Evolutionary conservation across 2,329 filamentous ascomycete species (phyloP), one percentile per base, ranked within the genome.

Genomic region (Endothia cerciana): DNA sequence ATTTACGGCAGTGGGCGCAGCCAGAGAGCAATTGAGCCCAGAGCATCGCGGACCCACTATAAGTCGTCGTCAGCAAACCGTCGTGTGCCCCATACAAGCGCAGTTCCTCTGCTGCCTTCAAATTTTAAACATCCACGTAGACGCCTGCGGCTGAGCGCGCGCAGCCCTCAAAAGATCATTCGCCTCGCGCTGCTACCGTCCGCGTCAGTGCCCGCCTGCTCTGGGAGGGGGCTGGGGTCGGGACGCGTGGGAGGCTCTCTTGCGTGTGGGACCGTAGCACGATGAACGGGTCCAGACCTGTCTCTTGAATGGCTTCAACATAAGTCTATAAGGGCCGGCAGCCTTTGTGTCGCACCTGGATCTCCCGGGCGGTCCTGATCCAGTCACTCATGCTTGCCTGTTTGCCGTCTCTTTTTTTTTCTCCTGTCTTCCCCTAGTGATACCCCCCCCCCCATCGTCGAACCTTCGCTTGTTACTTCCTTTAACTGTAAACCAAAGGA

Each of bases 11-110:
- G 47, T 22, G 28, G 45, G 47, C 47, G 47, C 47, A 51, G 47
- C 47, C 47, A 51, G 4, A 28, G 2, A 25, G 28, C 4, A 30
- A 28, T n/a, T n/a, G 11, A 25, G 25, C 10, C 13, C 33, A 51
- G 2, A 47, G 13, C 13, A 17, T 28, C 33, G 6, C 33, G 6
- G 47, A 28, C 47, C 47, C 47, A 51, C 47, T 51, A 30, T 51
- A 51, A 49, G 47, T 51, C 47, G 47, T 51, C 47, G 47, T 51
- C 47, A 51, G 47, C 47, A 13, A 49, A 51, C 28, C 47, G 47
- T 51, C 11, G 47, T 51, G 47, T 51, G 47, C 47, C 28, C 47
- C 47, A 25, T 51, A 51, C 47, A 28, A 28, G 47, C 8, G 28
- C 47, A 51, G 6, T 49, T 11, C 28, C 25, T 30, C 25, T 51